Percentiles rank a stretch among this genome's conserved stretches.
Evolutionary conservation across 192 early-diverging fungal genomes (phyloP).

Genomic region (Gonapodya prolifera): DNA sequence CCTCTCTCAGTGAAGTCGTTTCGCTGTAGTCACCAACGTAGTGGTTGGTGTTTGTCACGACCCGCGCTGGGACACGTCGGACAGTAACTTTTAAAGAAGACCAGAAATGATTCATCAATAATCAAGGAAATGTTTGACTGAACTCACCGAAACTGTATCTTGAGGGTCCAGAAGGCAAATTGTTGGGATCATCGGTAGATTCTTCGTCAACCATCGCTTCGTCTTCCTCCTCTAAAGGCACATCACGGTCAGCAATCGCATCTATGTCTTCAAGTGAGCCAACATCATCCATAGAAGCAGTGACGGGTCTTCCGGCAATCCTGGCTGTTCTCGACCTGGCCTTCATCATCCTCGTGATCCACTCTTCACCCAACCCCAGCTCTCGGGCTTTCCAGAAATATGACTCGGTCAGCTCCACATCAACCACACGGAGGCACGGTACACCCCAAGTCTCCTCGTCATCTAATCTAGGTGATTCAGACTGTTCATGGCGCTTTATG

Average conservation of each 20-base stretch:
- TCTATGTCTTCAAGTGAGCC: neutral
- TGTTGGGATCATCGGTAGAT: neutral
- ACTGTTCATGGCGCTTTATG: neutral
- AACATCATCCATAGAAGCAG: neutral
- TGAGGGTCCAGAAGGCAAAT: neutral
- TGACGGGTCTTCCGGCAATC: neutral
- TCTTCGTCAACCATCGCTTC: neutral
- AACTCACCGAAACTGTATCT: neutral
- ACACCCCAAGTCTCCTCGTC: neutral
- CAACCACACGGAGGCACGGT: neutral
- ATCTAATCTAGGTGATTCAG: neutral
- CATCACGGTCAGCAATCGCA: neutral
- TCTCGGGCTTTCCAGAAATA: neutral
- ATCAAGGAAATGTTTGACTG: neutral
- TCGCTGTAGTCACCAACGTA: neutral
- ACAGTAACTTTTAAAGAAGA: neutral
- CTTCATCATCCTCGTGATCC: conserved; percentile 1
- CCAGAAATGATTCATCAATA: neutral
- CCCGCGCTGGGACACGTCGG: neutral
- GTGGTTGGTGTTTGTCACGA: neutral
- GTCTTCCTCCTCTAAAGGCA: neutral
- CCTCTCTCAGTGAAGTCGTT: neutral
- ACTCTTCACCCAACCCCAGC: neutral
- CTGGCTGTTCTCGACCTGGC: neutral
- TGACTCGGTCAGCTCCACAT: conserved; percentile 4